phyloP scores from a whole-genome alignment of 352 stramenopile genomes.

The Elongisporangium prolatum region DNA sequence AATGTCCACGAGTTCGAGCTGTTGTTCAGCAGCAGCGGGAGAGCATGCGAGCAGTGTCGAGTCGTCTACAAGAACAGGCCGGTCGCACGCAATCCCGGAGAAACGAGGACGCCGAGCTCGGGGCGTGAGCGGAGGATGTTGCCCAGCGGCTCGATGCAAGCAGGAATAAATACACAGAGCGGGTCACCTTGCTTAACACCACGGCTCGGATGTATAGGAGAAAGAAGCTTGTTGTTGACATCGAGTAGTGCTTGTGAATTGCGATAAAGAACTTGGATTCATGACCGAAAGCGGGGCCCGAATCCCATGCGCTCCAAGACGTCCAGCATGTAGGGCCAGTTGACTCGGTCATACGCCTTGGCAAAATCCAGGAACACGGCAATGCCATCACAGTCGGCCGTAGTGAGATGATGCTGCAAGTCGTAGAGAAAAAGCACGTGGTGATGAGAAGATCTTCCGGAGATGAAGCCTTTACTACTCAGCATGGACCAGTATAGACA shows the following conservation, averaged over 20 bases:
- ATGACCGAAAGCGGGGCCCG: conserved; percentile 7
- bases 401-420: conserved; percentile 11
- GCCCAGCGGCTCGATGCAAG: conserved; percentile 17
- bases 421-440: conserved; percentile 12
- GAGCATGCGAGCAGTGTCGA: conserved; percentile 10
- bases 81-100: not conserved
- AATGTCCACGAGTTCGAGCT: conserved; percentile 13
- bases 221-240: conserved; percentile 12
- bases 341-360: conserved; percentile 22
- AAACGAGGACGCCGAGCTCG: conserved; percentile 4
- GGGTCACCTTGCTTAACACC: conserved; percentile 23
- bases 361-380: too few relatives aligned
- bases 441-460: conserved; percentile 2
- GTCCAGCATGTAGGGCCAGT: conserved; percentile 11
- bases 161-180: conserved; percentile 13
- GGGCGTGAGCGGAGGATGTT: conserved; percentile 8
- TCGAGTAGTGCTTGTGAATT: conserved; percentile 5
- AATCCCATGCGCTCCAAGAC: conserved; percentile 13
- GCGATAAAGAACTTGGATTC: conserved; percentile 11
- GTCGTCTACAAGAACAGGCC: conserved; percentile 18
- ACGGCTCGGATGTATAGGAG: conserved; percentile 3
- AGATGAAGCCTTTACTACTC: too few relatives aligned
- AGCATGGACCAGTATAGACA: too few relatives aligned
- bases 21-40: not conserved
- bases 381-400: conserved; percentile 1